Evolutionary conservation across 331 rosid species (phyloP), one percentile per base, ranked within the genome.

Genomic region (Acacia concinna): DNA sequence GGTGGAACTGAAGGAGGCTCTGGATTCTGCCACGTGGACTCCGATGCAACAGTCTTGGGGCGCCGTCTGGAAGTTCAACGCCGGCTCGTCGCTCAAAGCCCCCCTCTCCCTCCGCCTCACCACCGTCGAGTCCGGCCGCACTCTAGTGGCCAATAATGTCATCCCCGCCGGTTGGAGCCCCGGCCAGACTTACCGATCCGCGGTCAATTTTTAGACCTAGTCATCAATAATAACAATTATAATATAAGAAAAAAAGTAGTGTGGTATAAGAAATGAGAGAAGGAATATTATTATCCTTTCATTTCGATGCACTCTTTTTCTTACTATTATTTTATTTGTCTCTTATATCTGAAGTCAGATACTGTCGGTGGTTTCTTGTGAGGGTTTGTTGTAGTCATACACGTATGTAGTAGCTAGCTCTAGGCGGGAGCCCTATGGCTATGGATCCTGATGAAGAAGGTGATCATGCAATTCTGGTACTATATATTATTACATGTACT

Each of bases 31-130:
- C 25, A 27, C 87, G 6, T 90, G 97, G 94, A 68, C 8, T 46
- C 31, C 87, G 28, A 88, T 91, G 97, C 57, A 40, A 12, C 88
- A 83, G 65, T 91, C 91, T 0, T 91, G 97, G 94, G 97, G 97
- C 35, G 90, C 92, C 15, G 82, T 80, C 38, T 91, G 94, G 97
- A 81, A 84, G 32, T 81, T 91, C 30, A 49, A 79, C 72, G 0
- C 35, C 0, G 89, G 92, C 63, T 72, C 69, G 4, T 0, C 30
- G 0, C 31, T 90, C 17, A 49, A 68, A 25, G 79, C 92, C 1
- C 92, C 97, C 1, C 85, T 90, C 84, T 90, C 94, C 15, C 23
- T 90, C n/a, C 8, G 73, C n/a, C 73, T 76, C 82, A 62, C 71
- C 83, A 88, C 41, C 73, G 86, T 0, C 41, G 69, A 7, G 78